phyloP scores from a whole-genome alignment of 768 basidiomycete genomes.

The Tylopilus sp. region DNA sequence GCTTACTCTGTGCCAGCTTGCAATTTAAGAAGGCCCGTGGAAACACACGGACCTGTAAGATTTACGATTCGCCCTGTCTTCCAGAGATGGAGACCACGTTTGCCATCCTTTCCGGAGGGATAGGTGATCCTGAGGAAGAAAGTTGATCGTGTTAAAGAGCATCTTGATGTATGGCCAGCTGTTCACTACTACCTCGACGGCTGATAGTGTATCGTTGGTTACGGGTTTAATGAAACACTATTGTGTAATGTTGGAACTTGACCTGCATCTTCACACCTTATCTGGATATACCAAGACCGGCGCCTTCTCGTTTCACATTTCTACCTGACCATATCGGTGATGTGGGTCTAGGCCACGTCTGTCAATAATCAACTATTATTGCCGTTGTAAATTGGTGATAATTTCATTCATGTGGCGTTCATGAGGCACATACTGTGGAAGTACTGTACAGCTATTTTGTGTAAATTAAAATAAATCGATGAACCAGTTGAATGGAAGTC shows the following conservation, averaged over 20 bases:
- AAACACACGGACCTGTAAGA: constrained; percentile 90
- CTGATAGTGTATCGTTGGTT: constrained; percentile 5
- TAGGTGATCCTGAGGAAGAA: constrained; percentile 93
- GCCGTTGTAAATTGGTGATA: constrained; percentile 11
- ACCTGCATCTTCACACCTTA: too few species aligned
- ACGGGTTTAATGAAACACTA: constrained; percentile 6
- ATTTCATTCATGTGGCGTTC: not conserved
- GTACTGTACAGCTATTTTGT: not conserved
- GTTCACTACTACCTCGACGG: not conserved
- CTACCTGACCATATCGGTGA: too few species aligned
- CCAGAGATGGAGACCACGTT: constrained; percentile 97
- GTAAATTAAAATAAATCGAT: constrained; percentile 18
- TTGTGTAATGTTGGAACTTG: too few species aligned
- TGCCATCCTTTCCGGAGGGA: constrained; percentile 87
- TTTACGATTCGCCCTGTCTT: constrained; percentile 96
- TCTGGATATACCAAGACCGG: too few species aligned
- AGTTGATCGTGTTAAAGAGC: constrained; percentile 31
- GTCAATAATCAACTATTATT: too few species aligned
- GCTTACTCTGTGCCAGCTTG: constrained; percentile 44
- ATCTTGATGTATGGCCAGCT: not conserved
- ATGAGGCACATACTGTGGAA: not conserved
- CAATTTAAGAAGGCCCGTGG: constrained; percentile 92
- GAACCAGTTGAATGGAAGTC: constrained; percentile 52
- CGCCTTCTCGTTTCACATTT: too few species aligned
- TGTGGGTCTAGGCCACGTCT: too few species aligned